Percentiles rank a stretch among this genome's conserved stretches.
Evolutionary conservation across 1,139 yeast genomes (phyloP).

Genomic region (Diutina pseudorugosa): DNA sequence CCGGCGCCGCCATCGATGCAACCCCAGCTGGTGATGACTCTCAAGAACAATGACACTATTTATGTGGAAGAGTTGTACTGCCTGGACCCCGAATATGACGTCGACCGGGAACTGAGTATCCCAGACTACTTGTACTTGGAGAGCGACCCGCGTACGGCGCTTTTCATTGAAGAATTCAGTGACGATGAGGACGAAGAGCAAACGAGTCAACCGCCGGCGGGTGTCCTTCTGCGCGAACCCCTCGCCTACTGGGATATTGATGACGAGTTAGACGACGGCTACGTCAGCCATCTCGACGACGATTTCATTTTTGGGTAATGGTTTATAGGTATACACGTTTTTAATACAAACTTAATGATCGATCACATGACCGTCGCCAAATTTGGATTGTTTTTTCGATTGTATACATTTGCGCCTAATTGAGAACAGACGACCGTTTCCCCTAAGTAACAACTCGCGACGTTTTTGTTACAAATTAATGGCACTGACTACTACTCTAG

Average conservation of each 20-base stretch:
- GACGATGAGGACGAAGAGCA: constrained; percentile 1
- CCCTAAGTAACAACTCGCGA: background rate
- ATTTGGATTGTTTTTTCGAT: background rate
- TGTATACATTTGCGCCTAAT: background rate
- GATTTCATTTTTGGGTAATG: constrained; percentile 1
- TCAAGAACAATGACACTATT: background rate
- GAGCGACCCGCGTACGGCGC: background rate
- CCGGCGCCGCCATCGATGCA: background rate
- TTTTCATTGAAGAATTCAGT: constrained; percentile 1
- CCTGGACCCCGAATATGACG: background rate
- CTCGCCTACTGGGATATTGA: background rate
- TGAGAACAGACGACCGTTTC: background rate
- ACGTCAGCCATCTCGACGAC: constrained; percentile 2
- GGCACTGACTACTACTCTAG: too few relatives aligned
- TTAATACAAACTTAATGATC: background rate
- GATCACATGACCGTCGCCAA: background rate
- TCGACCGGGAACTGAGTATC: constrained; percentile 1
- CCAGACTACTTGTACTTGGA: constrained; percentile 2
- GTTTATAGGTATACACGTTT: background rate
- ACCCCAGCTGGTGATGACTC: background rate
- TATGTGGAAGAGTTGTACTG: constrained; percentile 1
- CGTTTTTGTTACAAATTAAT: background rate
- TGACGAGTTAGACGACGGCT: background rate
- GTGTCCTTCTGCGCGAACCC: background rate
- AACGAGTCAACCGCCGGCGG: constrained; percentile 1